Percentiles rank a stretch among this genome's conserved stretches.
phyloP scores from a whole-genome alignment of 495 filamentous ascomycete species.

The Neurospora terricola region DNA sequence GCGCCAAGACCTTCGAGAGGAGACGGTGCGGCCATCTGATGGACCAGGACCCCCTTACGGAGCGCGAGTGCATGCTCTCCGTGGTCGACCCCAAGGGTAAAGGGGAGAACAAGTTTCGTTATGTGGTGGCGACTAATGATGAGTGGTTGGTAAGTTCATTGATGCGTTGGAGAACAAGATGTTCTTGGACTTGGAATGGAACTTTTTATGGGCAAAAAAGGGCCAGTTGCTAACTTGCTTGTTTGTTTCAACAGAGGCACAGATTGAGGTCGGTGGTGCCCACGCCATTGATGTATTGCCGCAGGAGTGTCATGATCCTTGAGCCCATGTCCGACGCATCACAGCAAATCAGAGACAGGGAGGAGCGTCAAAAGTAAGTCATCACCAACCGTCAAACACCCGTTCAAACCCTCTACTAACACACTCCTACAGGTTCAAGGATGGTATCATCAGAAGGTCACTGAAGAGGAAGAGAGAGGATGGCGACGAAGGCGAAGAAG shows the following conservation, averaged over 20 bases:
- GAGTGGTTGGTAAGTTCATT: slow-evolving; percentile 19
- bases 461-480: slow-evolving; percentile 46
- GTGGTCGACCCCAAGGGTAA: slow-evolving; percentile 65
- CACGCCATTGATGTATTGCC: slow-evolving; percentile 60
- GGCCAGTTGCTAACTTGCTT: neutral
- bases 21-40: slow-evolving; percentile 84
- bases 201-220: neutral
- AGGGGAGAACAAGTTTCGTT: slow-evolving; percentile 77
- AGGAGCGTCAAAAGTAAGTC: slow-evolving; percentile 66
- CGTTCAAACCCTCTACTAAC: slow-evolving; percentile 1
- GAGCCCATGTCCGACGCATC: slow-evolving; percentile 71
- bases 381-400: slow-evolving; percentile 6
- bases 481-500: slow-evolving; percentile 22
- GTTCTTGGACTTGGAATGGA: neutral
- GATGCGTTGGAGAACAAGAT: neutral
- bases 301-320: slow-evolving; percentile 71
- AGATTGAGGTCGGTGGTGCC: slow-evolving; percentile 23
- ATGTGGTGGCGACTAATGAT: slow-evolving; percentile 75
- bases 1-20: slow-evolving; percentile 67
- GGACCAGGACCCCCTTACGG: slow-evolving; percentile 63
- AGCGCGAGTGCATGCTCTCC: slow-evolving; percentile 65
- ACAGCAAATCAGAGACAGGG: slow-evolving; percentile 49
- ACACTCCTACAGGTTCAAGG: slow-evolving; percentile 13
- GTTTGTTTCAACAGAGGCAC: slow-evolving; percentile 10
- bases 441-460: slow-evolving; percentile 16